phyloP scores from a whole-genome alignment of 129 eudicot species.

The Tanacetum coccineum region DNA sequence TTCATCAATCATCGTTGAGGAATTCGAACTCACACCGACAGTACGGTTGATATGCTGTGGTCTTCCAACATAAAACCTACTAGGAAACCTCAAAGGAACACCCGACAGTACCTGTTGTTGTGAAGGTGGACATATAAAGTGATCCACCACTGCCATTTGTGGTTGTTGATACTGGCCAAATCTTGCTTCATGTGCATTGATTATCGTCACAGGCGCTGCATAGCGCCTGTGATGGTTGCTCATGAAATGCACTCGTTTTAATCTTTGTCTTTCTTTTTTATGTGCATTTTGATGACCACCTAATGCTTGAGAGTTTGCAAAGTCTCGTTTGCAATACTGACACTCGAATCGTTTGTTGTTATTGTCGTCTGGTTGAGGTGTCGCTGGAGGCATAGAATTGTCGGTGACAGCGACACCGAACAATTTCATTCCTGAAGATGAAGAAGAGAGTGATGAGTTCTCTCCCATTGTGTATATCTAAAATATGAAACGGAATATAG shows the following conservation, averaged over 20 bases:
- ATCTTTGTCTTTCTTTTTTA: no score
- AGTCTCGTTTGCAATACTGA: slow-evolving; percentile 63
- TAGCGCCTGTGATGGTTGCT: slow-evolving; percentile 40
- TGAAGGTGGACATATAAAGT: slow-evolving; percentile 34
- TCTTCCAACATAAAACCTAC: slow-evolving; percentile 31
- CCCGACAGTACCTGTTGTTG: slow-evolving; percentile 58
- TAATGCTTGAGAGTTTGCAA: slow-evolving; percentile 72
- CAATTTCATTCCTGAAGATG: no score
- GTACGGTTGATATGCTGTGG: slow-evolving; percentile 17
- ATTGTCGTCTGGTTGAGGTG: slow-evolving; percentile 41
- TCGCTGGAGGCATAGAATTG: slow-evolving; percentile 24
- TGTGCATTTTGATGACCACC: slow-evolving; percentile 94
- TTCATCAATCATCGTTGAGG: slow-evolving; percentile 30
- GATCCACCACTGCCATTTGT: slow-evolving; percentile 26
- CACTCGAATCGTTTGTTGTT: no score
- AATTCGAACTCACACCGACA: slow-evolving; percentile 16
- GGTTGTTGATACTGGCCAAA: slow-evolving; percentile 33
- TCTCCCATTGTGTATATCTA: slow-evolving; percentile 55
- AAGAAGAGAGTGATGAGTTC: slow-evolving; percentile 38
- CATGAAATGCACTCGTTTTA: slow-evolving; percentile 50
- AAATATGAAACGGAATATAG: no score
- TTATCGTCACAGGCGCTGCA: slow-evolving; percentile 36
- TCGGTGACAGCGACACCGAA: slow-evolving; percentile 55
- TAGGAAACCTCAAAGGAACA: slow-evolving; percentile 44
- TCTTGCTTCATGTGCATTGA: slow-evolving; percentile 40